Evolutionary conservation across 441 rosid species (phyloP), one percentile per base, ranked within the genome.

Genomic region (Breynia disticha): DNA sequence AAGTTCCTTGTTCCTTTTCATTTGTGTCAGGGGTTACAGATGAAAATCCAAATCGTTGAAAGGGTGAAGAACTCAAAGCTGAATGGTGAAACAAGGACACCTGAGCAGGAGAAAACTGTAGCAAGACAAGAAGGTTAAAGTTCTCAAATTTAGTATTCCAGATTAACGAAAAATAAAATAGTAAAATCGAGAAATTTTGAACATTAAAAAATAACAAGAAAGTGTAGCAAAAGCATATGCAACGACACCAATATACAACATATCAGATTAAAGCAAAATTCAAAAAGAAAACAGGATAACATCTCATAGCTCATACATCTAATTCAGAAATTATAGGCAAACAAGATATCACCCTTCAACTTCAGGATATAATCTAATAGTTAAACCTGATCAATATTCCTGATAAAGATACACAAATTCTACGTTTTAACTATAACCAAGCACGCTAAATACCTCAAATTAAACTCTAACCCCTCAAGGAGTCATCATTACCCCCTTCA

Each of bases 1-100:
- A 32, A 58, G 46, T 63, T 48, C 59, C 73, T 39, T 55, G 67
- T 42, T 72, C 85, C 59, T 73, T 86, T 20, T 66, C 86, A 16
- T 61, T 67, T 14, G 73, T 48, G 68, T 84, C 91, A 56, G 85
- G 79, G 22, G 91, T 74, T 24, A 79, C 86, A 61, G 95, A 79
- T 16, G 90, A 81, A 63, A 82, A 73, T 56, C 95, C 85, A 66
- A 76, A 77, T 44, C 68, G 81, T 67, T 74, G 83, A 55, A 73
- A 69, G 18, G 63, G 66, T n/a, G 76, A 71, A 24, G 74, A 61
- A 69, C 66, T 70, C 41, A 47, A 20, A 38, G 79, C 69, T 7
- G 80, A 68, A 50, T 63, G 70, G 44, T 80, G 75, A 21, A 72
- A 63, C 50, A 61, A 54, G 35, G 75, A 70, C 56, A 70, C 78